Evolutionary conservation across 345 rosid species (phyloP).

Genomic region (Arabidopsis thaliana): DNA sequence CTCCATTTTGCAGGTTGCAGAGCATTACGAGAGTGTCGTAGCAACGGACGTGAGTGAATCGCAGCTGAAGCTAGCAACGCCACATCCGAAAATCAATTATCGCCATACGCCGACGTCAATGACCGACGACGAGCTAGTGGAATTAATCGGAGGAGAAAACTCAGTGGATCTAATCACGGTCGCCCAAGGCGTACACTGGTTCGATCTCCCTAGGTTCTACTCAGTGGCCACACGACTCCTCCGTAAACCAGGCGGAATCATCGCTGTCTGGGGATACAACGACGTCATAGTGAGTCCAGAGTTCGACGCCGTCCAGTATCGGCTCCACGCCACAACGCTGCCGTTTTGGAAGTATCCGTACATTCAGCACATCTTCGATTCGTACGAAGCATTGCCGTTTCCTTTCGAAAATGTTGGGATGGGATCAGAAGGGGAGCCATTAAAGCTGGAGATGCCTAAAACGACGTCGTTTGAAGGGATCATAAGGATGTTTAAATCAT

Average conservation of each 20-base stretch:
- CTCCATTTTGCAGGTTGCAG: conserved; percentile 39
- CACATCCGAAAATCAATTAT: conserved; percentile 39
- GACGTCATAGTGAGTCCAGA: conserved; percentile 53
- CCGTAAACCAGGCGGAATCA: conserved; percentile 61
- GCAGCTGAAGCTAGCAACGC: conserved; percentile 42
- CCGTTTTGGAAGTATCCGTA: conserved; percentile 54
- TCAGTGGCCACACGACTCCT: conserved; percentile 52
- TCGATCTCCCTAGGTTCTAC: conserved; percentile 69
- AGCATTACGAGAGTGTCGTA: conserved; percentile 43
- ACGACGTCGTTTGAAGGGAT: conserved; percentile 60
- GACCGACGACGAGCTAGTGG: conserved; percentile 43
- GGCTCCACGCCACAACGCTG: conserved; percentile 53
- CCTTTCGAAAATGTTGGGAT: conserved; percentile 65
- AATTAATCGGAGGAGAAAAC: conserved; percentile 46
- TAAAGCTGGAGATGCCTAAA: conserved; percentile 58
- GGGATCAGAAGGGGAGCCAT: conserved; percentile 64
- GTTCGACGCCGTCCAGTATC: conserved; percentile 54
- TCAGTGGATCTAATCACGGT: conserved; percentile 55
- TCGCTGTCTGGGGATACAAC: conserved; percentile 70
- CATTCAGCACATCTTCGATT: conserved; percentile 48
- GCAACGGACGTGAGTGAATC: conserved; percentile 47
- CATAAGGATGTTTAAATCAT: conserved; percentile 54
- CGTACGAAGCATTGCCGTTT: conserved; percentile 63
- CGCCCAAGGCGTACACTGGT: conserved; percentile 75
- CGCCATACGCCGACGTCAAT: conserved; percentile 39